Evolutionary conservation across 108 stramenopile genomes (phyloP), one percentile per base, ranked within the genome.

Genomic region (Skeletonema tropicum): DNA sequence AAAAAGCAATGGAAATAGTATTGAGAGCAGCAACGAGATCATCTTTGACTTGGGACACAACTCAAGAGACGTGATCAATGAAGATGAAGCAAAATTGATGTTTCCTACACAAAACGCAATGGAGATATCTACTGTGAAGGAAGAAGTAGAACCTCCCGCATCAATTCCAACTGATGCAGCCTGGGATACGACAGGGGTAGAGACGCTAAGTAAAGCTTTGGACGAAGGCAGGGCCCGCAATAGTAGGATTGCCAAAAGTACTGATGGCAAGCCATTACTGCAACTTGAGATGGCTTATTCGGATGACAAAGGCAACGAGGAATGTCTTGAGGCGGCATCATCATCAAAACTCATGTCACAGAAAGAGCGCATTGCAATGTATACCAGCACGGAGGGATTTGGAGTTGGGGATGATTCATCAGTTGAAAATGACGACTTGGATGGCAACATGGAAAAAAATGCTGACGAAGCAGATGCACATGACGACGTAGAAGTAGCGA

Each of bases 331-430:
- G 10, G 65, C 58, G 17, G 15, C 30, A 59, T 57, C 69, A 36
- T 61, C 55, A 9, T 49, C 52, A 58, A 81, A 71, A 29, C 74
- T 81, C 30, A 15, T 71, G 65, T 66, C 59, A 19, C 80, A 81
- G 42, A 58, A 68, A 13, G 73, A 75, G 33, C 80, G 80, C 38
- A 61, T 81, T 32, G 45, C 32, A 17, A 66, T 81, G 55, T 81
- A 81, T 33, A 75, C 61, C 9, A 57, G 62, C 29, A 38, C 42
- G 41, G 30, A 45, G 8, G 70, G 73, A 11, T 81, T 75, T 65
- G 80, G 80, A 45, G 60, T 60, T 15, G 80, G 80, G 29, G 80
- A 81, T 3, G 74, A 81, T 70, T 81, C 80, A 6, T 81, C 80
- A 35, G 80, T 71, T n/a, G 77, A 64, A 2, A 19, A 31, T 70